phyloP scores from a whole-genome alignment of 495 filamentous ascomycete species.

The Daldinia concentrica region DNA sequence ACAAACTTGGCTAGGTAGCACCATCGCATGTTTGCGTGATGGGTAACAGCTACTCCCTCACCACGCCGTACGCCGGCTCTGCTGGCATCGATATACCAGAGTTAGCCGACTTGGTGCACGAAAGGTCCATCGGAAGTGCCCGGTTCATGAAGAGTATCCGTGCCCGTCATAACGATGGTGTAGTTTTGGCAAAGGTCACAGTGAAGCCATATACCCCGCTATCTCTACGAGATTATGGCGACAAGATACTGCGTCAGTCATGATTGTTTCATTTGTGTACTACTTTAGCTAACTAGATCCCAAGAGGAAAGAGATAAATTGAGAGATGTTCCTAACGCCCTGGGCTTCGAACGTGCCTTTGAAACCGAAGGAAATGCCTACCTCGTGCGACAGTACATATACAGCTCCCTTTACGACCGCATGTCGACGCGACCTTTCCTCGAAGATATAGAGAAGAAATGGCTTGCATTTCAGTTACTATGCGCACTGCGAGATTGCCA shows the following conservation, averaged over 20 bases:
- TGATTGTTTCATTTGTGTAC: background rate
- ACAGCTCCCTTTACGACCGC: slow-evolving; percentile 97
- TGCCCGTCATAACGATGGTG: slow-evolving; percentile 85
- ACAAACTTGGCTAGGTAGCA: slow-evolving; percentile 44
- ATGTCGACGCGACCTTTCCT: slow-evolving; percentile 96
- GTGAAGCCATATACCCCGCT: slow-evolving; percentile 85
- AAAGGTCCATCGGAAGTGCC: slow-evolving; percentile 91
- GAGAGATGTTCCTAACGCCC: slow-evolving; percentile 86
- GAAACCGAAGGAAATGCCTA: slow-evolving; percentile 92
- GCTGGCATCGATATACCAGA: slow-evolving; percentile 95
- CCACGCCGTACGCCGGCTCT: slow-evolving; percentile 86
- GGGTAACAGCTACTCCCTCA: slow-evolving; percentile 96
- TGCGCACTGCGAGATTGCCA: slow-evolving; percentile 95
- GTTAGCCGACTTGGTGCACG: slow-evolving; percentile 86
- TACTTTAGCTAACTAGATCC: slow-evolving; percentile 27
- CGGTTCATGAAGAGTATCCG: slow-evolving; percentile 97
- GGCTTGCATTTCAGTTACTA: slow-evolving; percentile 95
- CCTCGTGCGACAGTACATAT: slow-evolving; percentile 93
- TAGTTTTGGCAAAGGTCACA: slow-evolving; percentile 91
- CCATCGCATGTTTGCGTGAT: slow-evolving; percentile 61
- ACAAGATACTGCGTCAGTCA: slow-evolving; percentile 73
- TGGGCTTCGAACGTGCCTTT: slow-evolving; percentile 87
- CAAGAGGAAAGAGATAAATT: slow-evolving; percentile 82
- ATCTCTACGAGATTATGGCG: slow-evolving; percentile 79
- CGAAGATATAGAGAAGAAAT: slow-evolving; percentile 98